These are phyloP conservation scores for Vitis riparia DNA, from an alignment of 164 flowering plant species.

Conservation along the genomic window DNA sequence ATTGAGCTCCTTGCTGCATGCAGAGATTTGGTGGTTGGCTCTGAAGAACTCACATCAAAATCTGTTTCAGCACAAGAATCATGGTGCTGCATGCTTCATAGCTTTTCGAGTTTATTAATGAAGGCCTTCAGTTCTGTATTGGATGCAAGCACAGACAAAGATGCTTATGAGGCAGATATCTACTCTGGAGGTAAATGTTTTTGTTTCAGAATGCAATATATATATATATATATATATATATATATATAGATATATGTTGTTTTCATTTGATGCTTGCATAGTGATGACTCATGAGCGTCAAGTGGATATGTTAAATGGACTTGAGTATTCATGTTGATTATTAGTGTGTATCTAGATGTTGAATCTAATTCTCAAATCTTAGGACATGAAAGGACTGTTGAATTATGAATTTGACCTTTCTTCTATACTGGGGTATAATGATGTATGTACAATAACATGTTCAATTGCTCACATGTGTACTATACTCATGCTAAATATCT, in stretches of 20 bases:
- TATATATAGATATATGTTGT: background rate
- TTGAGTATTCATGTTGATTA: background rate
- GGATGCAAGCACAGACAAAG: slow-evolving; percentile 23
- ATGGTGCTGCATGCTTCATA: slow-evolving; percentile 47
- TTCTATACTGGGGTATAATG: too few relatives aligned
- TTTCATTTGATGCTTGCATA: background rate
- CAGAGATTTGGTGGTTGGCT: slow-evolving; percentile 43
- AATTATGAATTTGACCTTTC: too few relatives aligned
- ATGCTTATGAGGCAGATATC: slow-evolving; percentile 28
- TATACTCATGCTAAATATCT: too few relatives aligned
- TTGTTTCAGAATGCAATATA: background rate
- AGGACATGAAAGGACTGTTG: background rate
- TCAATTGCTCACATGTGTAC: too few relatives aligned
- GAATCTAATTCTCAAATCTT: background rate
- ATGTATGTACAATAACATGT: too few relatives aligned
- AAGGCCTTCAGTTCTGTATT: slow-evolving; percentile 40
- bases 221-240: background rate
- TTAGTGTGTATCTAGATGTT: too few relatives aligned
- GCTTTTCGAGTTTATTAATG: slow-evolving; percentile 40
- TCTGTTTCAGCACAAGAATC: slow-evolving; percentile 28
- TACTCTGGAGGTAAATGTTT: slow-evolving; percentile 49
- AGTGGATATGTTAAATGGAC: background rate
- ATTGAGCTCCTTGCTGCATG: slow-evolving; percentile 70
- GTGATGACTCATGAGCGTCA: background rate
- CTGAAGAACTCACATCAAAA: slow-evolving; percentile 16